A percentile compares a stretch with the other conserved stretches of the same genome.
Evolutionary conservation across 768 basidiomycete genomes (phyloP).

Genomic region (Filobasidium floriforme): DNA sequence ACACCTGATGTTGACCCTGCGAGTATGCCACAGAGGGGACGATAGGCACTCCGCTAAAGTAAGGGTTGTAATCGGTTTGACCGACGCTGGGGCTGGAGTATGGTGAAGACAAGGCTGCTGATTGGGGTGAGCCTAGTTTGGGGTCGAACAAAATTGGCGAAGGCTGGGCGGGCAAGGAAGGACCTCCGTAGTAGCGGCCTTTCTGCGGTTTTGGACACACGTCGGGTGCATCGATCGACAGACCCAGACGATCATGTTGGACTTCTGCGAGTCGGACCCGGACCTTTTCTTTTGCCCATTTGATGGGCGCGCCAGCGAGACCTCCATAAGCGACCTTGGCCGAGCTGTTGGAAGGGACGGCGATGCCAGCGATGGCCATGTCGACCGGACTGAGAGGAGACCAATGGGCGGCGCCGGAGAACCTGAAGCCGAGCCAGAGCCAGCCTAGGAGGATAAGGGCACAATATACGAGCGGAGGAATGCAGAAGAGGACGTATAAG

Average conservation of each 20-base stretch:
- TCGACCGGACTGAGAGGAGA: slow-evolving; percentile 12
- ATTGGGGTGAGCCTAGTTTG: no score
- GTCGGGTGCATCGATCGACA: slow-evolving; percentile 3
- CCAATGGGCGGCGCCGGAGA: slow-evolving; percentile 9
- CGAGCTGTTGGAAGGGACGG: slow-evolving; percentile 12
- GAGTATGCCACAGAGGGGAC: no score
- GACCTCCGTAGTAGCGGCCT: no score
- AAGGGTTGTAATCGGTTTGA: no score
- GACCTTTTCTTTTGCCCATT: slow-evolving; percentile 3
- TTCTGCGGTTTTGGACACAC: no score
- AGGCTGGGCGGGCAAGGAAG: no score
- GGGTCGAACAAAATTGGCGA: no score
- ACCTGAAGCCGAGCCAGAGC: slow-evolving; percentile 13
- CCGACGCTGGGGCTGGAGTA: no score
- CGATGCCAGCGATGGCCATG: slow-evolving; percentile 18
- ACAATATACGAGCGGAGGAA: slow-evolving; percentile 1
- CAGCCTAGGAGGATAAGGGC: slow-evolving; percentile 14
- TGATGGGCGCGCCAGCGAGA: slow-evolving; percentile 8
- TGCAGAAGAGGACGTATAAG: background rate
- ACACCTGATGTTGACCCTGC: no score
- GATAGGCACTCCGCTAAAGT: no score
- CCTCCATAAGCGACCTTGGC: background rate
- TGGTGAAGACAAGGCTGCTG: no score
- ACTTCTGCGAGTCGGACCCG: slow-evolving; percentile 9
- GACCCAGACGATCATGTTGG: slow-evolving; percentile 5